Base-by-base conservation (phyloP, 495 filamentous ascomycete genomes). In the Daldinia vernicosa region DNA sequence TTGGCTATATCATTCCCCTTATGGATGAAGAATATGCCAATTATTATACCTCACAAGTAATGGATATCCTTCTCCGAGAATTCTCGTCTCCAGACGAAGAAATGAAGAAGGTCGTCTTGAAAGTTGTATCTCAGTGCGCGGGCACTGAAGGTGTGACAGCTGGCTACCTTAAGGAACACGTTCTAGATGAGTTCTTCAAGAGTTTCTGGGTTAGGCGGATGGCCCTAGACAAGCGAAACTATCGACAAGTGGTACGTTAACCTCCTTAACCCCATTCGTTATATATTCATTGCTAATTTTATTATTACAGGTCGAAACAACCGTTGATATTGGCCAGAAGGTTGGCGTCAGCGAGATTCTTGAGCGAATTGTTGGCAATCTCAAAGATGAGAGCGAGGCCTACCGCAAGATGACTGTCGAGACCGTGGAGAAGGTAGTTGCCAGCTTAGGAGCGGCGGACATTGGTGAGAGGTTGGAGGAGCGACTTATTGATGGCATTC, bases 1-100 rank as follows among this genome's bases (percentile, higher is more conserved):
- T 98, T 55, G 96, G 96, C 24, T 98, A 95, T 76, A 97, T 99
- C 74, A 98, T 99, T 72, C 96, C 96, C 1, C 86, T 99, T 39
- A 98, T 99, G 96, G 96, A 99, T 82, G 95, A 98, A 78, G 96
- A 99, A 77, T 98, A 97, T 79, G 93, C 95, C 79, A 98, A 98
- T 75, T 99, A 99, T 84, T 99, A 98, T 71, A 98, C 95, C 39
- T 92, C 89, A 66, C 94, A 98, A 78, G 97, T 99, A 75, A 98
- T 98, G 96, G 95, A 98, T 77, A 98, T 98, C 76, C 85, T 99
- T 26, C 86, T 98, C 28, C 90, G 96, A 69, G 96, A 99, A 77
- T 98, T 98, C 73, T 90, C 93, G 11, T 97, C 93, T 2, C 95
- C 95, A 0, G 96, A 99, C 70, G 96, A 99, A 77, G 96, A 99